Base-by-base conservation (phyloP, 495 filamentous ascomycete species). In the Penicillium psychrofluorescens region DNA sequence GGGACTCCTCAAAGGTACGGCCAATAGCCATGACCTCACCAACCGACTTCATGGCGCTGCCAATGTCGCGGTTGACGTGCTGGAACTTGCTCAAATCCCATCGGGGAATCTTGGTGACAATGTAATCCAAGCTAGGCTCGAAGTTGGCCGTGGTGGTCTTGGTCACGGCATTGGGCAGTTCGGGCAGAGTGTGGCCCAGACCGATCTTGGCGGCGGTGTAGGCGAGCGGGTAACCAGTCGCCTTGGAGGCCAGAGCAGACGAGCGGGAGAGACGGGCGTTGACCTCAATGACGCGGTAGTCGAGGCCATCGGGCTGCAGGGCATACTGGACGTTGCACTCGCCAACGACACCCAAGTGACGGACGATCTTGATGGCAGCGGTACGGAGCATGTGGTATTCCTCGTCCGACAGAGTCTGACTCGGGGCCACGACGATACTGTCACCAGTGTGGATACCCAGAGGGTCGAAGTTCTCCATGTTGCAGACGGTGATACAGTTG, bases 391-490 rank as follows among this genome's bases (percentile, higher is more conserved):
- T 97, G 70, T 97, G 90, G 64, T 95, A 97, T 68, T 97, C 91
- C 64, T 95, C 90, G 54, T 97, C 92, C 48, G 86, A 94, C 46
- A 97, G 70, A 34, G 91, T 97, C 70, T 97, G 91, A 58, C 85
- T 91, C 35, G 91, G 91, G 40, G 91, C 90, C 53, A 96, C 90
- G 43, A 97, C 91, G 53, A 97, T 95, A 49, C 88, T 95, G 71
- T 97, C 91, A 62, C 91, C 91, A 33, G 91, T 97, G 61, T 97
- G 91, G 42, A 95, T 91, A 59, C 91, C 91, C 30, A 97, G 76
- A 32, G 91, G 91, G 60, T 97, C 91, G 59, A 97, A 97, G 70
- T 97, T 97, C 72, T 97, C 91, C 91, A 97, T 97, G 72, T 97
- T 97, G 75, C 91, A 97, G 36, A 97, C 91, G 12, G 91, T 97